phyloP scores from a whole-genome alignment of 2,329 filamentous ascomycete species.

The Hypocreales sp. region DNA sequence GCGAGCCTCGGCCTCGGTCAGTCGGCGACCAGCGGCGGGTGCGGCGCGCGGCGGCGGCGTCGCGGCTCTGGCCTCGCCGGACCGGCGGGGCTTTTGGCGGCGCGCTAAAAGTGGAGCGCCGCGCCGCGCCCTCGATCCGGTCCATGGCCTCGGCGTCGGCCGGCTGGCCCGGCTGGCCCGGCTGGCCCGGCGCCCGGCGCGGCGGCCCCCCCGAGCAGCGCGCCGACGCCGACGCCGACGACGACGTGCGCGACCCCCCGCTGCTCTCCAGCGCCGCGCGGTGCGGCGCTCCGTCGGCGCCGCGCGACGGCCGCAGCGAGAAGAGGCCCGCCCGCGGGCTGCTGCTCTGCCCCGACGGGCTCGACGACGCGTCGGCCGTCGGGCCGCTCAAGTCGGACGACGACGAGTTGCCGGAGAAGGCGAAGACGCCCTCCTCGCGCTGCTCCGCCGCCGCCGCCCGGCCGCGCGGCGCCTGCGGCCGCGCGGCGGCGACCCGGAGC shows the following conservation, averaged over 20 bases:
- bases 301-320: conserved; percentile 16
- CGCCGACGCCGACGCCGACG: conserved; percentile 17
- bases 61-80: conserved; percentile 4
- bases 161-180: too few relatives aligned
- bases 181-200: too few relatives aligned
- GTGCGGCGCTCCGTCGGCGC: conserved; percentile 17
- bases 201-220: too few relatives aligned
- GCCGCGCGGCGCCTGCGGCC: too few relatives aligned
- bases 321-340: conserved; percentile 8
- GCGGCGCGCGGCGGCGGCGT: background rate
- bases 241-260: conserved; percentile 17
- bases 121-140: too few relatives aligned
- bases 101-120: conserved; percentile 35
- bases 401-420: background rate
- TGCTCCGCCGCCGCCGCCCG: too few relatives aligned
- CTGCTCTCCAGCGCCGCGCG: conserved; percentile 17
- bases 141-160: too few relatives aligned
- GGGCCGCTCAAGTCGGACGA: background rate
- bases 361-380: conserved; percentile 5
- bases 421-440: too few relatives aligned
- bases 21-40: conserved; percentile 1
- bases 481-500: background rate
- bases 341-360: conserved; percentile 7
- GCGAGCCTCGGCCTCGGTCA: conserved; percentile 5
- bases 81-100: conserved; percentile 3